A percentile compares a stretch with the other conserved stretches of the same genome.
Evolutionary conservation across 2,329 filamentous ascomycete genomes (phyloP).

Genomic region (Fonsecaea multimorphosa): DNA sequence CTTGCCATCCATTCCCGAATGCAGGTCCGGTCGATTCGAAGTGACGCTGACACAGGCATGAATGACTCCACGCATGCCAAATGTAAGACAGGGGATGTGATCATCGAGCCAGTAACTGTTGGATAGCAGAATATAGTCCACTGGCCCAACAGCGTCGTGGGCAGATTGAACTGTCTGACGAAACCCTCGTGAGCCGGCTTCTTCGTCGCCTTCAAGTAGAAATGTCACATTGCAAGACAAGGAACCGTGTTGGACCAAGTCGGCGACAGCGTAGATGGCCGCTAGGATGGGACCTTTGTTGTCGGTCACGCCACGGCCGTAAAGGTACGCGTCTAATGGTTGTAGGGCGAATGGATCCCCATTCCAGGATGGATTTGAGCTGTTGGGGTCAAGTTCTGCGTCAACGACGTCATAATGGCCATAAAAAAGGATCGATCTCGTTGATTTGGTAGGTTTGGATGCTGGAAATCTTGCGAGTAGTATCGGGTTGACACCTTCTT

Average conservation of each 20-base stretch:
- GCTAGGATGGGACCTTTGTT: slow-evolving; percentile 97
- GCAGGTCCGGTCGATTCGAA: slow-evolving; percentile 83
- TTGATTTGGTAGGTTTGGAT: slow-evolving; percentile 29
- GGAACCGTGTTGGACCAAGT: slow-evolving; percentile 81
- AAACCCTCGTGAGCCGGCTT: slow-evolving; percentile 91
- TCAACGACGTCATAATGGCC: slow-evolving; percentile 98
- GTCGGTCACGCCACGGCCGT: slow-evolving; percentile 94
- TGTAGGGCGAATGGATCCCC: slow-evolving; percentile 88
- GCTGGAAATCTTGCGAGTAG: slow-evolving; percentile 85
- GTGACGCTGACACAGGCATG: slow-evolving; percentile 90
- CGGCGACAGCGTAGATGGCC: slow-evolving; percentile 89
- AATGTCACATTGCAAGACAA: slow-evolving; percentile 90
- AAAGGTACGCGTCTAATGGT: slow-evolving; percentile 89
- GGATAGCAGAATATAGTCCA: slow-evolving; percentile 93
- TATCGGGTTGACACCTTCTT: slow-evolving; percentile 83
- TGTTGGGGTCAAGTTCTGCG: slow-evolving; percentile 62
- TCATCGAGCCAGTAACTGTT: slow-evolving; percentile 99
- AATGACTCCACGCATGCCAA: slow-evolving; percentile 89
- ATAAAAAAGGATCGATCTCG: slow-evolving; percentile 93
- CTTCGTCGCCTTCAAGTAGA: slow-evolving; percentile 94
- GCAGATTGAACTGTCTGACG: slow-evolving; percentile 78
- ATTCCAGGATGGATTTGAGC: slow-evolving; percentile 66
- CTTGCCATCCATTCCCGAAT: slow-evolving; percentile 96
- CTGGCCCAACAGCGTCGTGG: slow-evolving; percentile 82
- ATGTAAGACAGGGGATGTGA: slow-evolving; percentile 91